Conservation (phyloP, 179 eudicot genomes). For the Camellia oleifera region DNA sequence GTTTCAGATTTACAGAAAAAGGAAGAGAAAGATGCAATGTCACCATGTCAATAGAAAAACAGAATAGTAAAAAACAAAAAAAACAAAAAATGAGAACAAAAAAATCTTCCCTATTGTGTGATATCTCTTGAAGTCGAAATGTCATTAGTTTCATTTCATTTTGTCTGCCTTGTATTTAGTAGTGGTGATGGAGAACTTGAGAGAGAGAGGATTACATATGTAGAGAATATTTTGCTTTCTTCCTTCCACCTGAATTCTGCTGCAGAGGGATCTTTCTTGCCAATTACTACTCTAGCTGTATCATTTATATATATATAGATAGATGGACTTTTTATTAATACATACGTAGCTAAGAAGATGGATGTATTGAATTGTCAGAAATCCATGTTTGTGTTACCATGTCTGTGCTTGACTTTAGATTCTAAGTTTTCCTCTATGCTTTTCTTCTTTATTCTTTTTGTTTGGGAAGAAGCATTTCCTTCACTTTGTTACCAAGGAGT, state of each 20-base stretch:
- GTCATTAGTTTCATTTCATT: slow-evolving; percentile 9
- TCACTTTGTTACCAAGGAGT: background rate
- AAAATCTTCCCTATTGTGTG: background rate
- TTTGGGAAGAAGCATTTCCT: slow-evolving; percentile 12
- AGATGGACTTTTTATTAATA: background rate
- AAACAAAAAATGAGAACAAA: too few species aligned
- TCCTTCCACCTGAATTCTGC: slow-evolving; percentile 34
- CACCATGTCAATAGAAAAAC: slow-evolving; percentile 24
- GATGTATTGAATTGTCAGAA: background rate
- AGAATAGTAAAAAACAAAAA: background rate
- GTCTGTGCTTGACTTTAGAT: slow-evolving; percentile 31
- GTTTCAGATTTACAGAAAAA: slow-evolving; percentile 23
- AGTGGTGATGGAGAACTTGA: slow-evolving; percentile 5
- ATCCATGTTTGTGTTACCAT: background rate
- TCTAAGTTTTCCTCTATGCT: slow-evolving; percentile 32
- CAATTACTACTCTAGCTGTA: background rate
- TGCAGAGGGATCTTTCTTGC: slow-evolving; percentile 22
- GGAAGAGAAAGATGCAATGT: slow-evolving; percentile 27
- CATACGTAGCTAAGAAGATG: background rate
- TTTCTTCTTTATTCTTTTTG: slow-evolving; percentile 25
- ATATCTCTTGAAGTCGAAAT: background rate
- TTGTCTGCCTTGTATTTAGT: background rate
- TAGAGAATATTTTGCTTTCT: slow-evolving; percentile 57
- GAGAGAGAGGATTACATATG: background rate
- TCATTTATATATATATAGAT: background rate